Evolutionary conservation across 2,329 filamentous ascomycete genomes (phyloP), one percentile per base, ranked within the genome.

Genomic region (Alternaria atra): DNA sequence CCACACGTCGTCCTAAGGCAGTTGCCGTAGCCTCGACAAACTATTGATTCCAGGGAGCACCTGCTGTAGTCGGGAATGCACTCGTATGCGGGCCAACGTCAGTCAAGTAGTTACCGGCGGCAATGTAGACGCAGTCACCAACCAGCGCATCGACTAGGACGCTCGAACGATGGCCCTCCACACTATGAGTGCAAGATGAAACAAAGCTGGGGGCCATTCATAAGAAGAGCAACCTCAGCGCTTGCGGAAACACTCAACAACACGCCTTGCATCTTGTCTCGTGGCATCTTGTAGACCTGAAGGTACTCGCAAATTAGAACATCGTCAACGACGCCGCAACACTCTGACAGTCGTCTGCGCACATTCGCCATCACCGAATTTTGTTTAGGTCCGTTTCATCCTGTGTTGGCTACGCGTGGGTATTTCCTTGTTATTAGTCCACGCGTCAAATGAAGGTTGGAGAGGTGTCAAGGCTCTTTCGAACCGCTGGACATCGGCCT

Each of bases 131-230:
- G 66, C 53, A 62, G 42, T 58, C 39, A 55, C 60, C 54, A 52
- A 62, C 47, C 48, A 64, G 63, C 63, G 66, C 68, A 55, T 53
- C 47, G 54, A 40, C 60, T 60, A 48, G 55, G 63, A 44, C 53
- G 54, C 66, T 71, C 73, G 68, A 75, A 73, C 72, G 60, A 67
- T 60, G 54, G 47, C 50, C 42, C 58, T 59, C 56, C 69, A 72
- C 69, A 67, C 70, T 61, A 69, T 66, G 55, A 58, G 67, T 59
- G 65, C 61, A 61, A 69, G 58, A 68, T 71, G 73, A 76, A 75
- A 75, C 73, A 65, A 56, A 60, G 61, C 62, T 61, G 54, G 54
- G 68, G 60, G 60, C 67, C 65, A 68, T 60, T 68, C 63, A 71
- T 69, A 69, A 69, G 63, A 65, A 55, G 59, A 55, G 50, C 56